Percentiles rank a stretch among this genome's conserved stretches.
Conservation (phyloP, 306 rosid species). For the Cucurbita pepo region DNA sequence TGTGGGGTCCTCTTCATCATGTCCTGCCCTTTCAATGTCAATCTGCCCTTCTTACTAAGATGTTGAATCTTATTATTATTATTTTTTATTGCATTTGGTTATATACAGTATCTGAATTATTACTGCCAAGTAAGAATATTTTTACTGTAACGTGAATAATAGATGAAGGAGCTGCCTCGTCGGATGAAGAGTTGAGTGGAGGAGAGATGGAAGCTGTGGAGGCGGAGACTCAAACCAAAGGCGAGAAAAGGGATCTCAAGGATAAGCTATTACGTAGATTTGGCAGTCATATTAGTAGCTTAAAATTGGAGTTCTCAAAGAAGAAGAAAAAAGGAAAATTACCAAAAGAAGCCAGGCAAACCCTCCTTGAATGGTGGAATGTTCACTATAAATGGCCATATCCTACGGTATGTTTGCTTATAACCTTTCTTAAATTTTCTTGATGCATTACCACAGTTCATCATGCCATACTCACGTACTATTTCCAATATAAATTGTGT, state of each 20-base stretch:
- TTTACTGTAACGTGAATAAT: slow-evolving; percentile 1
- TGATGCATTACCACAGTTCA: not conserved
- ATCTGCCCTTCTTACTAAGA: not conserved
- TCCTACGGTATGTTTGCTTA: slow-evolving; percentile 56
- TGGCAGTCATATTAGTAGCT: slow-evolving; percentile 67
- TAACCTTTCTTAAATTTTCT: not conserved
- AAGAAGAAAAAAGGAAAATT: slow-evolving; percentile 90
- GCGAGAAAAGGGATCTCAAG: slow-evolving; percentile 70
- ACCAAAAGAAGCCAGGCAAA: slow-evolving; percentile 83
- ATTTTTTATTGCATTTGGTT: not conserved
- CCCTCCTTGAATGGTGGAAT: slow-evolving; percentile 79
- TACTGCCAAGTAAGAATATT: not conserved
- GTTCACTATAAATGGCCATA: slow-evolving; percentile 89
- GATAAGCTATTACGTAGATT: slow-evolving; percentile 64
- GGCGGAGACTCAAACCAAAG: slow-evolving; percentile 25
- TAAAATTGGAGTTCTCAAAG: slow-evolving; percentile 78
- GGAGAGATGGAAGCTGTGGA: slow-evolving; percentile 47
- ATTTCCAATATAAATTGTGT: not conserved
- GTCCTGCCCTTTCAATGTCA: not conserved
- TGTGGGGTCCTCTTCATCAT: not conserved
- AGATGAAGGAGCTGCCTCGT: slow-evolving; percentile 69
- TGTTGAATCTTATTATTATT: not conserved
- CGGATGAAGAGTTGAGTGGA: slow-evolving; percentile 59
- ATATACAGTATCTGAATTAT: not conserved
- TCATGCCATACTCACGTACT: not conserved